Base-by-base conservation (phyloP, 1,139 yeast genomes). In the Suzukiozyma palmioleophila region DNA sequence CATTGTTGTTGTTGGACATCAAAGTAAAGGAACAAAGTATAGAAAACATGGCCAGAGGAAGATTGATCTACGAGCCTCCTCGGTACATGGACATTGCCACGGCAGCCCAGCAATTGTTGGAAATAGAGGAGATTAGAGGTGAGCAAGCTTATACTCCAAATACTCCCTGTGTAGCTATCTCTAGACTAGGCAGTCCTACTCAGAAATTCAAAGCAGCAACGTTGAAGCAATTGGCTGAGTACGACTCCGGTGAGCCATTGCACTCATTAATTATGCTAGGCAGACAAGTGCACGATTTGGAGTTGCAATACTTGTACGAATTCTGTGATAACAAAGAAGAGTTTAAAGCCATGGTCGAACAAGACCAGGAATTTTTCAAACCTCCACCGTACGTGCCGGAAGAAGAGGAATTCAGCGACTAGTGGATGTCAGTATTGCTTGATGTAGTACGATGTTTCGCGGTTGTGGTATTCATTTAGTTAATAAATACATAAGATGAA, bases 21-120 rank as follows among this genome's bases (percentile, higher is more conserved):
- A 92, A 92, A 62, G 98, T 92, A 41, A 92, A 92, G 60, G 98
- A 92, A 60, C 98, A 92, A 64, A 87, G 95, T 57, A 75, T 88
- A 49, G 96, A 90, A 57, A 92, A 90, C 58, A 79, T 92, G 84
- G 95, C 96, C 37, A 77, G 96, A 46, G 98, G 97, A 1, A 76
- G 95, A 60, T 68, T 84, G 43, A 87, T 90, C 36, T 92, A 87
- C 58, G 98, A 92, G 59, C 97, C 97, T 33, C 98, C 98, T 39
- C 75, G 98, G 59, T 92, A 89, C 64, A 92, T 92, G 98, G 78
- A 81, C 47, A 88, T 92, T 48, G 79, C 84, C 42, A 87, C 95
- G 38, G 96, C 97, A 39, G 92, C 95, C 29, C 72, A 75, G 45
- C 97, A 92, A 62, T 69, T 92, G 50, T 64, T 92, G 39, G 97